Evolutionary conservation across 345 rosid genomes (phyloP), one percentile per base, ranked within the genome.

Genomic region (Populus deltoides): DNA sequence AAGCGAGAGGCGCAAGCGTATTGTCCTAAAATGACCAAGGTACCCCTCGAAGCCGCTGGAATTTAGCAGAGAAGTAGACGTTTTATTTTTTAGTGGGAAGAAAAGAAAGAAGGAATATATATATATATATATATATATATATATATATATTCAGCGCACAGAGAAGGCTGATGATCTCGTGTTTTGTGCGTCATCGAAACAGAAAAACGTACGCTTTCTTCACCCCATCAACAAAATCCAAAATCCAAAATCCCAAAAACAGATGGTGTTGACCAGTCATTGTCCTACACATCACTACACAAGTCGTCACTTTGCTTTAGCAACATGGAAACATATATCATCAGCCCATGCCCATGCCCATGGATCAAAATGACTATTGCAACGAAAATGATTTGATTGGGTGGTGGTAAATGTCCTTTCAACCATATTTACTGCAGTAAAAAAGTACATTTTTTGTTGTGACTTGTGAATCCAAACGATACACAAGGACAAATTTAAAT

Each of bases 131-230:
- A n/a, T n/a, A n/a, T n/a, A n/a, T n/a, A n/a, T n/a, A 29, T 8
- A 39, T 39, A 39, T 8, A 8, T 39, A 10, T 39, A 11, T 39
- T 39, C 27, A 25, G 27, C 27, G 27, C 27, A 25, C 27, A 41
- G 31, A 29, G 9, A 5, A 82, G 79, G 75, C 85, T 79, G 43
- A 38, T 75, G 79, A 78, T 79, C 77, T 72, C 35, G 82, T 66
- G 82, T 27, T 75, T 45, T 49, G 82, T 71, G 82, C 82, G 33
- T 39, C n/a, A 18, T 10, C 20, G 62, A 70, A 61, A 5, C 15
- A 62, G 39, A 68, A 43, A 24, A 4, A 66, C 57, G 68, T 39
- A 25, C 72, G 8, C 68, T 43, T 22, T 78, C 36, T 24, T 66
- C 66, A 43, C 35, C 2, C 18, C 8, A 27, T 61, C 22, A 59